Percentiles rank a stretch among this genome's conserved stretches.
phyloP scores from a whole-genome alignment of 2,329 filamentous ascomycete genomes.

The Aspergillus pseudonomiae region DNA sequence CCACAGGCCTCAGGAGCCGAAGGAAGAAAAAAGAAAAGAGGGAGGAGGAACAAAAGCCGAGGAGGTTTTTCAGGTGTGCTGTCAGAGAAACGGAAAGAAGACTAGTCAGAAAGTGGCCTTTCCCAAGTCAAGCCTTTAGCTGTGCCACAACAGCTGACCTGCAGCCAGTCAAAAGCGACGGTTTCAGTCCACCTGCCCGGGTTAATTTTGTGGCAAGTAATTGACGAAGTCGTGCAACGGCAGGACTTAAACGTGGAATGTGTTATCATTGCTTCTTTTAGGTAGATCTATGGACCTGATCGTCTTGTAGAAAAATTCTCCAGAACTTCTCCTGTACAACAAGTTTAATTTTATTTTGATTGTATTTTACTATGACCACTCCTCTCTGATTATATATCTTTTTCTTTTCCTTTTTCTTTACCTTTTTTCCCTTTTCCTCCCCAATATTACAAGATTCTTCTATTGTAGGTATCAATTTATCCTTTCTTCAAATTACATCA shows the following conservation, averaged over 20 bases:
- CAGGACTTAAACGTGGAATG: background rate
- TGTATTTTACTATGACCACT: background rate
- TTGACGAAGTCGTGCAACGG: background rate
- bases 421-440: background rate
- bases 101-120: background rate
- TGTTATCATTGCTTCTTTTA: background rate
- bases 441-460: background rate
- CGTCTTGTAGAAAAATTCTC: slow-evolving; percentile 1
- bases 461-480: background rate
- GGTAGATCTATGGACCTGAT: slow-evolving; percentile 1
- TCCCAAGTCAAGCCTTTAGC: background rate
- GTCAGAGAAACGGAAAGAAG: background rate
- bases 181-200: background rate
- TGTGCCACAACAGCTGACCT: background rate
- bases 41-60: background rate
- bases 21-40: background rate
- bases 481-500: slow-evolving; percentile 5
- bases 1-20: background rate
- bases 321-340: background rate
- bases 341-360: background rate
- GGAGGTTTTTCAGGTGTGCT: background rate
- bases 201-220: background rate
- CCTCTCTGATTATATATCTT: background rate
- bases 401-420: background rate
- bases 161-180: background rate